Conservation (phyloP, 2,329 filamentous ascomycete species). For the Beauveria varroae region DNA sequence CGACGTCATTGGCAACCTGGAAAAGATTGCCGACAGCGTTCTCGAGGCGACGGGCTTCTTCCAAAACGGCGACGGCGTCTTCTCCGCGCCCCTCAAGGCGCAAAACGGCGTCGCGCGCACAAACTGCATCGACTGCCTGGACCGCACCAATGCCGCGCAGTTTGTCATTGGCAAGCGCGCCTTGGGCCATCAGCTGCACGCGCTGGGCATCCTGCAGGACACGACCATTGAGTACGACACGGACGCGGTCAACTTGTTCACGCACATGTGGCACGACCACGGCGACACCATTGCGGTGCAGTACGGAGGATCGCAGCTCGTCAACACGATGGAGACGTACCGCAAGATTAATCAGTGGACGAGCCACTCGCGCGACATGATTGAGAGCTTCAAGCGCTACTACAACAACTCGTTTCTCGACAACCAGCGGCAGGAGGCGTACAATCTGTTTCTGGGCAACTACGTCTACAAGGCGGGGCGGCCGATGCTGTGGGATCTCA, state of each 20-base stretch:
- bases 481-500: conserved; percentile 94
- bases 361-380: conserved; percentile 95
- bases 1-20: conserved; percentile 88
- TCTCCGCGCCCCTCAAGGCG: conserved; percentile 53
- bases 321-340: conserved; percentile 99
- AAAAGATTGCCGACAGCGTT: conserved; percentile 82
- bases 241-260: conserved; percentile 92
- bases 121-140: conserved; percentile 96
- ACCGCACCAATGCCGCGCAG: conserved; percentile 94
- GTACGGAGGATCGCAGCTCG: conserved; percentile 92
- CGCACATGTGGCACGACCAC: conserved; percentile 97
- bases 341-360: conserved; percentile 99
- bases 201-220: conserved; percentile 76
- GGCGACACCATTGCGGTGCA: conserved; percentile 97
- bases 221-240: conserved; percentile 85
- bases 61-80: conserved; percentile 73
- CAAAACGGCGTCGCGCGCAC: conserved; percentile 93
- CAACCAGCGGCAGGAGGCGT: conserved; percentile 94
- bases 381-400: conserved; percentile 97
- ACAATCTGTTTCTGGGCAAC: conserved; percentile 94
- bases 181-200: conserved; percentile 84
- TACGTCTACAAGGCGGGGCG: conserved; percentile 83
- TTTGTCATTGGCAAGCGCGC: conserved; percentile 96
- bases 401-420: conserved; percentile 99
- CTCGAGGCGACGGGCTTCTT: conserved; percentile 86